Conservation (phyloP, 2,329 filamentous ascomycete genomes). For the Verticillium nubilum region DNA sequence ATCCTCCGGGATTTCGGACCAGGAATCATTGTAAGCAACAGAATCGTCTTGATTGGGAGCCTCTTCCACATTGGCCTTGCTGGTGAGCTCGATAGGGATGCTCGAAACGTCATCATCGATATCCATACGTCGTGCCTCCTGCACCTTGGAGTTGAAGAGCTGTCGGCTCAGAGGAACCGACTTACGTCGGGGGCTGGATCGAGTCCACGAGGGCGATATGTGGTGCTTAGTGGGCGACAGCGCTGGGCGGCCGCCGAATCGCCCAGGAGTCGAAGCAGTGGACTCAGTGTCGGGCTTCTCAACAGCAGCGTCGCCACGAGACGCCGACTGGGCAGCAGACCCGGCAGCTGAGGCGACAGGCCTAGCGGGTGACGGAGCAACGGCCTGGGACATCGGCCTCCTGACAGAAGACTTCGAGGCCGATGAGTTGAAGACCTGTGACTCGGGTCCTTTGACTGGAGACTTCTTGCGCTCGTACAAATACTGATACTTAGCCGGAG, state of each 20-base stretch:
- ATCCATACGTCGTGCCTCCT: constrained; percentile 3
- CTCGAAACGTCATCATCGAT: neutral
- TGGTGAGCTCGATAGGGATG: neutral
- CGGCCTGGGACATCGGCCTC: too few species aligned
- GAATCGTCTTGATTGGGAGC: neutral
- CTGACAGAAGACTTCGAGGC: neutral
- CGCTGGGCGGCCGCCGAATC: neutral
- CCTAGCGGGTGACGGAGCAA: too few species aligned
- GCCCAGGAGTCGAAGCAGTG: neutral
- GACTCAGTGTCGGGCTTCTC: constrained; percentile 5
- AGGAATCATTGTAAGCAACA: neutral
- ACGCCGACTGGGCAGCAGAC: neutral
- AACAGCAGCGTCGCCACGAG: neutral
- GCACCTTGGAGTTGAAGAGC: constrained; percentile 24
- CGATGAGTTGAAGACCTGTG: neutral
- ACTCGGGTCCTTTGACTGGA: neutral
- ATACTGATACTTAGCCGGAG: neutral
- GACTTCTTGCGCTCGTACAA: neutral
- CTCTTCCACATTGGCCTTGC: neutral
- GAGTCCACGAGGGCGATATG: constrained; percentile 21
- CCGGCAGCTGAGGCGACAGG: neutral
- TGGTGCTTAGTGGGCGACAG: constrained; percentile 2
- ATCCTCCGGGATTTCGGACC: constrained; percentile 21
- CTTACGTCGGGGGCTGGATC: constrained; percentile 30
- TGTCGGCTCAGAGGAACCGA: constrained; percentile 25